Percentiles rank a stretch among this genome's conserved stretches.
These are phyloP conservation scores for Claviceps humidiphila DNA, from an alignment of 2,329 filamentous ascomycete species.

Conservation along the genomic window DNA sequence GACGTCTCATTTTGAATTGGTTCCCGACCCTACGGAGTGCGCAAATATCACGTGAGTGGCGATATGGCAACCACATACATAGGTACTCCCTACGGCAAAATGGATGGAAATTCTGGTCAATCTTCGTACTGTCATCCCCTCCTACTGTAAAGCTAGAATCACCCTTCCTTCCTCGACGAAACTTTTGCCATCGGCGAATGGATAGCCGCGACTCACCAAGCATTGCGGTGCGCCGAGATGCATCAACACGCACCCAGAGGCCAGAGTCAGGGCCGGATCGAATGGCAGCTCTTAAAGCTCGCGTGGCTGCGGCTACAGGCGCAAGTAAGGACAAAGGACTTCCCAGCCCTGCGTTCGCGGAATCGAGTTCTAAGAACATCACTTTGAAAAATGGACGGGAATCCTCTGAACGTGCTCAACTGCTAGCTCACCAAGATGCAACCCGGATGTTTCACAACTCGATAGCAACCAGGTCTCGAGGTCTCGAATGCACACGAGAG, in stretches of 20 bases:
- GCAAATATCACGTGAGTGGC: no score
- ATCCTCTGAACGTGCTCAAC: constrained; percentile 4
- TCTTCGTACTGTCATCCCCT: no score
- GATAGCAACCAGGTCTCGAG: constrained; percentile 6
- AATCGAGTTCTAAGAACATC: constrained; percentile 35
- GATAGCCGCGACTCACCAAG: constrained; percentile 37
- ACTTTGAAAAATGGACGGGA: constrained; percentile 24
- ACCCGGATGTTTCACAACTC: constrained; percentile 2
- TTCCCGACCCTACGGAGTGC: no score
- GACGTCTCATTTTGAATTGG: no score
- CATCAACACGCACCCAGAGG: constrained; percentile 40
- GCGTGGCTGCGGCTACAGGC: constrained; percentile 63
- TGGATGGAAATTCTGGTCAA: no score
- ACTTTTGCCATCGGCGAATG: constrained; percentile 18
- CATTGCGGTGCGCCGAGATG: constrained; percentile 44
- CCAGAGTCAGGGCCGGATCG: constrained; percentile 47
- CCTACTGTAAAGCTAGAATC: no score
- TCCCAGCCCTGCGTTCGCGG: constrained; percentile 59
- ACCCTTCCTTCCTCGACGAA: not conserved
- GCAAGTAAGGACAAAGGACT: constrained; percentile 49
- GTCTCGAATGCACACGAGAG: constrained; percentile 2
- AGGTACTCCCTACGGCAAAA: no score
- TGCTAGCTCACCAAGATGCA: not conserved
- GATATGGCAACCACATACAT: no score
- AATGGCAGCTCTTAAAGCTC: constrained; percentile 65